Evolutionary conservation across 179 eudicot species (phyloP).

Genomic region (Drosera spatulata): DNA sequence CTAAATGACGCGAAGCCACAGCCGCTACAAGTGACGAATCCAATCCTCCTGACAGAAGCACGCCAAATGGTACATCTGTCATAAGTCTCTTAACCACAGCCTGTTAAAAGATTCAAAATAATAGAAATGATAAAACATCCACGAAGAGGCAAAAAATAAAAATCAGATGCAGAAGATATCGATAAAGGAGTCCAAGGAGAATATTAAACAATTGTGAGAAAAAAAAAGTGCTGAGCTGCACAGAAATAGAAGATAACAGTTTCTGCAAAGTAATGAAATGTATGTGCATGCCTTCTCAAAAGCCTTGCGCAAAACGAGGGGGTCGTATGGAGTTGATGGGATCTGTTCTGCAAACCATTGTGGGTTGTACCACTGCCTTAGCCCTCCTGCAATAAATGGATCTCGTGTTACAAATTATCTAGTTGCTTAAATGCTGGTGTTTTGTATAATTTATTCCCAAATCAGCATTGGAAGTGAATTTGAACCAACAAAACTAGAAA

Average conservation of each 20-base stretch:
- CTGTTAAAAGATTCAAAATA: conserved; percentile 24
- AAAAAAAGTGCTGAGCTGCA: not conserved
- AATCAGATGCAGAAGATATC: not conserved
- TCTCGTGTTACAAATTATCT: not conserved
- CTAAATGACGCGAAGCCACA: conserved; percentile 81
- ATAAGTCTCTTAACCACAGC: conserved; percentile 84
- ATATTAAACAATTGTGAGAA: too few relatives aligned
- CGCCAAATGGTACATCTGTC: conserved; percentile 99
- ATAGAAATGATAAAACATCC: too few relatives aligned
- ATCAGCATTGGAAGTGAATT: too few relatives aligned
- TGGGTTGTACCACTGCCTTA: conserved; percentile 94
- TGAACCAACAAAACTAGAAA: too few relatives aligned
- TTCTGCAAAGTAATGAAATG: not conserved
- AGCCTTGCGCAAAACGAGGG: conserved; percentile 58
- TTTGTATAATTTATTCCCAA: too few relatives aligned
- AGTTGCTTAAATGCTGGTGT: too few relatives aligned
- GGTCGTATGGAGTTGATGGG: conserved; percentile 78
- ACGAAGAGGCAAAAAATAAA: not conserved
- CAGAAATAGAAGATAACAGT: not conserved
- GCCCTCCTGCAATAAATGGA: conserved; percentile 33
- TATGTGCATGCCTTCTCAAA: conserved; percentile 58
- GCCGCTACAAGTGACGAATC: conserved; percentile 99
- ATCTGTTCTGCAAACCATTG: conserved; percentile 69
- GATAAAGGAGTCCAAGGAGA: not conserved
- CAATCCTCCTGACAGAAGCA: conserved; percentile 91